Base-by-base conservation (phyloP, 805 yeast species). In the Candida coquimbonensis region DNA sequence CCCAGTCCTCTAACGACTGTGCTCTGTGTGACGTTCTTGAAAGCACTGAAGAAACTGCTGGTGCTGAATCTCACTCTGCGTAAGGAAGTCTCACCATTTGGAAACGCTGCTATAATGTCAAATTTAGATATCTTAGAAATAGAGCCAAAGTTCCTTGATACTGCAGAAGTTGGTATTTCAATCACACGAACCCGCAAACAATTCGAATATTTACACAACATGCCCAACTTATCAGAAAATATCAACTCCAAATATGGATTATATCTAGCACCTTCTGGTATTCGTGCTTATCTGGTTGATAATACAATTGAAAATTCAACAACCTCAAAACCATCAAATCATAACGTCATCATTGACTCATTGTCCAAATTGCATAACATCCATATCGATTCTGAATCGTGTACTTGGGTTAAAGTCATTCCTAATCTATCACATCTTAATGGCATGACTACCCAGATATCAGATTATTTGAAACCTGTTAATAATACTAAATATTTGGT, bases 381-480 rank as follows among this genome's bases (percentile, higher is more conserved):
- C 53, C 14, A 50, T 29, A 36, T 51, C 46, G 45, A 55, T 36
- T 24, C 45, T 1, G 48, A 50, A 21, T 27, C 17, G 21, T 53
- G 55, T 21, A 48, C 44, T 67, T 85, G 91, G 93, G 72, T 85
- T 14, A 82, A 76, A 56, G 61, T 85, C 13, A 71, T 81, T 4
- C 93, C 93, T 3, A 79, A 83, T 51, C 59, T 83, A 42, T 75
- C 74, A 47, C 89, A 83, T 57, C 67, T 83, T 50, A 83, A 81
- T 60, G 85, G 83, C 21, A 73, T 78, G 52, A 79, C 90, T 0
- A 81, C 89, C 0, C 69, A 69, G 11, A 72, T 85, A 3, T 68
- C 88, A 12, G 68, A 70, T 24, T 84, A 75, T 59, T 67, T 81
- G 39, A 68, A 66, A 42, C 67, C 72, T 0, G 78, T 77, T 4